Evolutionary conservation across 2,329 filamentous ascomycete species (phyloP).

Genomic region (Aureobasidium uvarum): DNA sequence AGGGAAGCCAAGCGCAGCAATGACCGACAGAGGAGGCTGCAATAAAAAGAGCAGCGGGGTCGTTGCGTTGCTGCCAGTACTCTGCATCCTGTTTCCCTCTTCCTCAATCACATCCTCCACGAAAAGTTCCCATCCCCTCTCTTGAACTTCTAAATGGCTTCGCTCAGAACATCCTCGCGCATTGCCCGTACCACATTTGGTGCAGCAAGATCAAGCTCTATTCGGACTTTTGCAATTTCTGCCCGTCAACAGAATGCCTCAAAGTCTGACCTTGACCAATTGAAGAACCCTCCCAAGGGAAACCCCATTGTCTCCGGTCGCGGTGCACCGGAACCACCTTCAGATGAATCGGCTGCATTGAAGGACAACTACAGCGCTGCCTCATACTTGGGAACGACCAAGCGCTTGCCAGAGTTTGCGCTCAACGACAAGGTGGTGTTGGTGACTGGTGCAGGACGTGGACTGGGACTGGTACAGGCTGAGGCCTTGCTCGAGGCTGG

Average conservation of each 20-base stretch:
- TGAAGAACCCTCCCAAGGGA: slow-evolving; percentile 36
- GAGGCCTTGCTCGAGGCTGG: slow-evolving; percentile 74
- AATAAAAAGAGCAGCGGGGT: slow-evolving; percentile 13
- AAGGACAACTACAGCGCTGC: slow-evolving; percentile 36
- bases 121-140: neutral
- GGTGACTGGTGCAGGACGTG: slow-evolving; percentile 69
- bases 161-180: slow-evolving; percentile 7
- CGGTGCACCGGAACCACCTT: slow-evolving; percentile 35
- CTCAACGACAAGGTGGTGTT: slow-evolving; percentile 68
- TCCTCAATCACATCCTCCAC: neutral
- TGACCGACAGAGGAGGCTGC: slow-evolving; percentile 11
- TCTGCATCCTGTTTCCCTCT: neutral
- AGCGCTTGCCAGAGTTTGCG: slow-evolving; percentile 68
- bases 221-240: slow-evolving; percentile 14
- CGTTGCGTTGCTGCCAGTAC: neutral
- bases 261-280: slow-evolving; percentile 19
- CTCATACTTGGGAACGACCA: slow-evolving; percentile 40
- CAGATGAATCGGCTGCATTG: slow-evolving; percentile 36
- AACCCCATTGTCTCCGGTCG: slow-evolving; percentile 36
- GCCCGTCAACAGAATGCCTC: slow-evolving; percentile 7
- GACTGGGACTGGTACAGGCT: slow-evolving; percentile 70
- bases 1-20: slow-evolving; percentile 5
- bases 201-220: neutral
- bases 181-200: neutral
- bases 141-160: neutral